Evolutionary conservation across 768 basidiomycete genomes (phyloP).

Genomic region (Boletus rufocinnamomeus): DNA sequence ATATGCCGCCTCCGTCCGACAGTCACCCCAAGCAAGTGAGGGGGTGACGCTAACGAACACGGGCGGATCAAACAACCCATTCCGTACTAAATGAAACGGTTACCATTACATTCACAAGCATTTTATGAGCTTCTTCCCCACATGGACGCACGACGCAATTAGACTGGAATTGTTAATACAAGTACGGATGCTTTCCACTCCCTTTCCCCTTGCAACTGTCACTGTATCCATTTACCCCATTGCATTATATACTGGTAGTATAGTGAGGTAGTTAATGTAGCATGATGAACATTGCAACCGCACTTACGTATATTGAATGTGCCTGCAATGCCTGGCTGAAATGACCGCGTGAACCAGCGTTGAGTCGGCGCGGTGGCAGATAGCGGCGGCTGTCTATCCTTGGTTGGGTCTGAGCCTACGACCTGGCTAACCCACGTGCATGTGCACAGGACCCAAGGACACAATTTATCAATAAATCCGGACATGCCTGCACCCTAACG

Average conservation of each 20-base stretch:
- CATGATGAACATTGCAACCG: conserved; percentile 11
- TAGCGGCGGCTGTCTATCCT: conserved; percentile 16
- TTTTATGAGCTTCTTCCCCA: conserved; percentile 19
- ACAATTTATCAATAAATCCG: conserved; percentile 27
- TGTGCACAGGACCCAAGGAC: conserved; percentile 23
- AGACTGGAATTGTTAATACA: conserved; percentile 18
- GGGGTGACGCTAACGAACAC: conserved; percentile 46
- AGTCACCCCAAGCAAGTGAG: conserved; percentile 31
- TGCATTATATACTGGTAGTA: conserved; percentile 17
- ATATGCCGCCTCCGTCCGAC: conserved; percentile 54
- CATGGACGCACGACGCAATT: conserved; percentile 28
- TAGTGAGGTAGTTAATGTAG: conserved; percentile 29
- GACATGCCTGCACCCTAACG: conserved; percentile 24
- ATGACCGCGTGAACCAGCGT: conserved; percentile 31
- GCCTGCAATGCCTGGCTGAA: conserved; percentile 12
- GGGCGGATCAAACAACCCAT: conserved; percentile 55
- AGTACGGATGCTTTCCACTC: conserved; percentile 6
- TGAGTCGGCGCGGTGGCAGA: conserved; percentile 10
- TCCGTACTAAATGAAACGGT: conserved; percentile 44
- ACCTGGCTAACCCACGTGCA: conserved; percentile 29
- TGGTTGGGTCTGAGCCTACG: conserved; percentile 8
- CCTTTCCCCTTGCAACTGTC: conserved; percentile 19
- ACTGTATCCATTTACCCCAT: conserved; percentile 17
- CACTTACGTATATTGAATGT: conserved; percentile 19
- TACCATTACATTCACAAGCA: conserved; percentile 8